Base-by-base conservation (phyloP, 257 asterid species). In the Ocimum tenuiflorum region DNA sequence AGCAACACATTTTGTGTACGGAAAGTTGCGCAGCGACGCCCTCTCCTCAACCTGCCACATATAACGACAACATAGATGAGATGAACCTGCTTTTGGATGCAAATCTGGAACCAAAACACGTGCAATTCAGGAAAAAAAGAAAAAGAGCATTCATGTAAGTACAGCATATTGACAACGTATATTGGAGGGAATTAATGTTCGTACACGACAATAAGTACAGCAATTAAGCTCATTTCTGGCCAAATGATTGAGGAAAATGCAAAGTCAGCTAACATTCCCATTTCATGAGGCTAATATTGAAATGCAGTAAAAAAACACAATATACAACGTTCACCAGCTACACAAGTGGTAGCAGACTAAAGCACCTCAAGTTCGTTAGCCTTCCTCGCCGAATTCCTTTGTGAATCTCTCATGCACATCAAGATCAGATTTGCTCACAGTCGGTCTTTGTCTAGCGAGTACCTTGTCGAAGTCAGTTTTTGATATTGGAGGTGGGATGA, bases 331-430 rank as follows among this genome's bases (percentile, higher is more conserved):
- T 54, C 53, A 59, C 51, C 66, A 66, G 62, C n/a, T 50, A 71
- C 61, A 49, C 4, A 70, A 71, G 70, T 20, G 4, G 46, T 3
- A 46, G 60, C 62, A 52, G 23, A 18, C 54, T 45, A 14, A 58
- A 23, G 43, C 63, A 51, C 60, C 49, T 70, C 54, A 12, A 36
- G 48, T 61, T 68, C 72, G 47, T 89, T 82, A 94, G 38, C 99
- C 99, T 83, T 94, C 99, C 81, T 94, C 97, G 12, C 99, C 99
- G 6, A 89, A 89, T 78, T 94, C 99, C 77, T 73, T 73, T 49
- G 97, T 90, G 80, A 90, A 94, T 81, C 89, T 80, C 83, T 90
- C 95, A 3, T 94, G 99, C 76, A 90, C 91, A 11, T 88, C 91
- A 36, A 94, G 99, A 73, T 94, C 99, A 2, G 85, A 6, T 81